Evolutionary conservation across 108 stramenopile genomes (phyloP), one percentile per base, ranked within the genome.

Genomic region (Skeletonema tropicum): DNA sequence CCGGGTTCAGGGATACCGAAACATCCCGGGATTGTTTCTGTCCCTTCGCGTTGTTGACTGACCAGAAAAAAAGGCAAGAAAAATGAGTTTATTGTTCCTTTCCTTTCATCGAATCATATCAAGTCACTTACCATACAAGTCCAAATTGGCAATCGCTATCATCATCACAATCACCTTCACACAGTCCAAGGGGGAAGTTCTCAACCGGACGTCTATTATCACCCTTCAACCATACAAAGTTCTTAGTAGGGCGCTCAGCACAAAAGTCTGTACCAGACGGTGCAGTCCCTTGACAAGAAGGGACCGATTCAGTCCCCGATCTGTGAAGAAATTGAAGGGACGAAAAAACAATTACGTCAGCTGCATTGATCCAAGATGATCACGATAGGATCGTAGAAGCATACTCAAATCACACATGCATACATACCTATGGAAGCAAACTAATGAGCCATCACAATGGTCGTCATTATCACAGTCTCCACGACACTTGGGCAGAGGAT

Each of bases 91-190:
- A 29, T 29, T 29, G 26, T 29, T 29, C 26, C 26, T 29, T 29
- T 29, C 26, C 26, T 29, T 29, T 1, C 2, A 29, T 35, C 35
- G 35, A 35, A 35, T 35, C 9, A 6, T 35, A 29, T 35, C 35
- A 6, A 35, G 35, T 35, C 9, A 49, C 48, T 19, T 49, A 49
- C 48, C 52, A 55, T 1, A 55, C n/a, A 3, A 55, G 52, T 10
- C 52, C 52, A 2, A 6, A 2, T 52, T 30, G 46, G 36, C 68
- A 68, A 3, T 68, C 45, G 10, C 35, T 26, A 30, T 72, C 71
- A 0, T 6, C 0, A 32, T 72, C 71, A 45, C 71, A 72, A 23
- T 72, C 71, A 2, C 71, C 71, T 33, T 72, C 64, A 32, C 71
- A 72, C 5, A 46, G 45, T 2, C 71, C 71, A 12, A 72, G 62